These are phyloP conservation scores for Monosporascus sp. DNA, from an alignment of 2,329 filamentous ascomycete genomes.

Conservation along the genomic window DNA sequence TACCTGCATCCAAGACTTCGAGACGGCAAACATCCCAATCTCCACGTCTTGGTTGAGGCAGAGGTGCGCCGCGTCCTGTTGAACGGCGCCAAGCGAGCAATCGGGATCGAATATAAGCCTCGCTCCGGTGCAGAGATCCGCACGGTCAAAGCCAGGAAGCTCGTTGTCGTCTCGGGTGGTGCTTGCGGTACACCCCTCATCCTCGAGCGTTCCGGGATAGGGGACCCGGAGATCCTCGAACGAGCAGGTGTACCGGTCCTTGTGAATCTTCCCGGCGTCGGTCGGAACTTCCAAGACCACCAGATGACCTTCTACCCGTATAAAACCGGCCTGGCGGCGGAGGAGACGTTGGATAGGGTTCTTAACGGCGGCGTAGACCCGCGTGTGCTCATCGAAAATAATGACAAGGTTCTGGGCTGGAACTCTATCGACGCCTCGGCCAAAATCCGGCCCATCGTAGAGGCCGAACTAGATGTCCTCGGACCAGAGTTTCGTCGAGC, in stretches of 20 bases:
- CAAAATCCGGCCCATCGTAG: conserved; percentile 44
- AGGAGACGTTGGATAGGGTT: conserved; percentile 38
- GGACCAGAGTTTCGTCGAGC: conserved; percentile 40
- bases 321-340: conserved; percentile 39
- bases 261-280: conserved; percentile 47
- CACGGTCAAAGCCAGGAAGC: conserved; percentile 45
- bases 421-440: conserved; percentile 46
- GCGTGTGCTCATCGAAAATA: conserved; percentile 16
- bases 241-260: conserved; percentile 42
- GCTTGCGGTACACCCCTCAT: conserved; percentile 49
- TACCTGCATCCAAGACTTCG: conserved; percentile 23
- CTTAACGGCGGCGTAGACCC: conserved; percentile 18
- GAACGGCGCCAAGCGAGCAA: conserved; percentile 47
- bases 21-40: conserved; percentile 24
- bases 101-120: conserved; percentile 6
- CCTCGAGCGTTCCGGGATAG: conserved; percentile 59
- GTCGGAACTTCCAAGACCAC: conserved; percentile 47
- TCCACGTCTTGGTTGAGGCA: conserved; percentile 26
- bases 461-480: conserved; percentile 43
- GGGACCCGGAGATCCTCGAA: conserved; percentile 40
- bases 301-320: conserved; percentile 47
- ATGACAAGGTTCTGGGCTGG: conserved; percentile 41
- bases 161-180: conserved; percentile 47
- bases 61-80: conserved; percentile 44
- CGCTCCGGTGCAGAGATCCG: conserved; percentile 4